A percentile compares a stretch with the other conserved stretches of the same genome.
phyloP scores from a whole-genome alignment of 805 yeast genomes.

The Debaryomyces maramus region DNA sequence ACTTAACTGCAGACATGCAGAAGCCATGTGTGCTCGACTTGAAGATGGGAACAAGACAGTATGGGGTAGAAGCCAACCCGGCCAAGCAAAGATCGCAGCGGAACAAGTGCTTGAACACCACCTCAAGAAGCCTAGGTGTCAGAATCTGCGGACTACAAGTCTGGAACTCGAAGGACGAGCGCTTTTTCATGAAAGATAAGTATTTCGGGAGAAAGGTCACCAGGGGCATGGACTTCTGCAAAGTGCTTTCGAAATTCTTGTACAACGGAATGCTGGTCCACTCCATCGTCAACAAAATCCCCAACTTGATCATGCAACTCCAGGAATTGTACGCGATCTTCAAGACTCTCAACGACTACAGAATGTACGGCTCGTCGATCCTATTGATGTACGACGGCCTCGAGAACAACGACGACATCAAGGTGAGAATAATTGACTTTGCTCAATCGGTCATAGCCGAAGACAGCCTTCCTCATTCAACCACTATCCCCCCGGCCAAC shows the following conservation, averaged over 20 bases:
- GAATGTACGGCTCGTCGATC: conserved; percentile 89
- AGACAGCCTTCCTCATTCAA: conserved; percentile 22
- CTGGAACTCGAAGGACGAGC: conserved; percentile 47
- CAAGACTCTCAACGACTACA: conserved; percentile 61
- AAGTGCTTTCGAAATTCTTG: conserved; percentile 70
- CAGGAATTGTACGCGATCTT: conserved; percentile 59
- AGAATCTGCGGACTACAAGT: conserved; percentile 95
- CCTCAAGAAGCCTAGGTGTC: conserved; percentile 81
- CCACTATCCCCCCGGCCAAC: conserved; percentile 67
- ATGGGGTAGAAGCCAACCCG: conserved; percentile 85
- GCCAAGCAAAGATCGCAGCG: conserved; percentile 78
- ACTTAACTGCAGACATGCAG: conserved; percentile 77
- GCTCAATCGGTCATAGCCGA: conserved; percentile 86
- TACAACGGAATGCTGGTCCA: conserved; percentile 66
- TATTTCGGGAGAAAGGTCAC: conserved; percentile 83
- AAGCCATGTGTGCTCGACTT: conserved; percentile 91
- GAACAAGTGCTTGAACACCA: conserved; percentile 76
- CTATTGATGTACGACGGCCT: conserved; percentile 84
- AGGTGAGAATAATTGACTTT: conserved; percentile 86
- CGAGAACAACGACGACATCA: conserved; percentile 19
- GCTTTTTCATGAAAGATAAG: conserved; percentile 64
- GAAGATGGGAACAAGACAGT: conserved; percentile 98
- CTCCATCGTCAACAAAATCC: conserved; percentile 67
- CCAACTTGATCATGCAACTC: conserved; percentile 60
- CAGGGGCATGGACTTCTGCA: conserved; percentile 75